Evolutionary conservation across 768 basidiomycete genomes (phyloP).

Genomic region (Russula dissimulans): DNA sequence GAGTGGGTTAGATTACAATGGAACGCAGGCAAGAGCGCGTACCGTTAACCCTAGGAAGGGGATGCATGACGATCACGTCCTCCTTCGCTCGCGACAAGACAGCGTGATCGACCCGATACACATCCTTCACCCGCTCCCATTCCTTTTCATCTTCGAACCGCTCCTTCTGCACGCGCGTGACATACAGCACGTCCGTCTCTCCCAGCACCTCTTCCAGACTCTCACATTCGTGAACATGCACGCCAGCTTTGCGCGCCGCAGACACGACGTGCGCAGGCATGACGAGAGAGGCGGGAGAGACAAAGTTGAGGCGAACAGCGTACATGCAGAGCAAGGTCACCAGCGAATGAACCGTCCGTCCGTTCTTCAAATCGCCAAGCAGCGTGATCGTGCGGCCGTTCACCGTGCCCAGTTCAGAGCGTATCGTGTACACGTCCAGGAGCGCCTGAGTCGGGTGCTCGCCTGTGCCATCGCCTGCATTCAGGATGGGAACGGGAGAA

Average conservation of each 20-base stretch:
- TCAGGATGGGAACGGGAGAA: constrained; percentile 91
- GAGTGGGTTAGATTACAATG: neutral
- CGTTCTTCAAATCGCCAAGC: constrained; percentile 95
- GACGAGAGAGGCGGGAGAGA: constrained; percentile 73
- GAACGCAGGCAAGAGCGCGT: constrained; percentile 20
- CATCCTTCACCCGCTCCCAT: constrained; percentile 87
- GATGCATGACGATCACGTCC: constrained; percentile 99
- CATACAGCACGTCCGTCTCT: constrained; percentile 94
- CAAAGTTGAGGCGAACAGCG: constrained; percentile 91
- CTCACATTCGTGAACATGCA: constrained; percentile 71
- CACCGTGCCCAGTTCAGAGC: constrained; percentile 95
- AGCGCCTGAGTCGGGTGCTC: constrained; percentile 97
- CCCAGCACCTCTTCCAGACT: constrained; percentile 85
- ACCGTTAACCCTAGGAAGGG: constrained; percentile 90
- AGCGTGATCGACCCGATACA: constrained; percentile 90
- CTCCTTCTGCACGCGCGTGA: constrained; percentile 94
- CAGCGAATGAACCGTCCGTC: constrained; percentile 93
- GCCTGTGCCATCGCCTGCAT: constrained; percentile 94
- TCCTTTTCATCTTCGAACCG: constrained; percentile 73
- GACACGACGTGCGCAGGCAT: constrained; percentile 86
- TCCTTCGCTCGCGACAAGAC: constrained; percentile 89
- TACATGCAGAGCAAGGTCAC: constrained; percentile 89
- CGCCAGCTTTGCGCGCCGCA: constrained; percentile 75
- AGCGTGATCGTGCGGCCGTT: constrained; percentile 91
- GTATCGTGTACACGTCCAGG: constrained; percentile 87